Conservation (phyloP, 2,329 filamentous ascomycete genomes). For the Seiridium cupressi region DNA sequence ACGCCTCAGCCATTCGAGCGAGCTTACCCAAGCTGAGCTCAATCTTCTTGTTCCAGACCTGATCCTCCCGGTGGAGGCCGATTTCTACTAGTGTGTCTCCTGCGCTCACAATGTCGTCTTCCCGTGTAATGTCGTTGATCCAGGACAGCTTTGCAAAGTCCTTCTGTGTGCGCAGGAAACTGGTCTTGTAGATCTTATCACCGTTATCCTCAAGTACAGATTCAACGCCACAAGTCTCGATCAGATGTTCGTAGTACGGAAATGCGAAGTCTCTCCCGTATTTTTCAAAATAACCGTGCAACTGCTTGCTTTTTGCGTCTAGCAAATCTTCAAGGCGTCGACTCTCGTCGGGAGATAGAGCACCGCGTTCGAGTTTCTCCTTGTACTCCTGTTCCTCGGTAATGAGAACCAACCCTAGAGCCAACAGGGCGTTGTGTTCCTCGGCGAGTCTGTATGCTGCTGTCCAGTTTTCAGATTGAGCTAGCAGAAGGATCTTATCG, state of each 20-base stretch:
- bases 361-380: constrained; percentile 30
- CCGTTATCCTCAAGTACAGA: constrained; percentile 69
- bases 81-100: constrained; percentile 68
- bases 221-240: constrained; percentile 64
- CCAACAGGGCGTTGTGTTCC: constrained; percentile 53
- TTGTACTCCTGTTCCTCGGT: constrained; percentile 47
- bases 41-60: constrained; percentile 91
- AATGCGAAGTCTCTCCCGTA: constrained; percentile 68
- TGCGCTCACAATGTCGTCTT: constrained; percentile 73
- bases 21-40: constrained; percentile 89
- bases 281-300: constrained; percentile 55
- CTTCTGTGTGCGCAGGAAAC: constrained; percentile 71
- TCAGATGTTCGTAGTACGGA: constrained; percentile 77
- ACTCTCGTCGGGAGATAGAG: constrained; percentile 31
- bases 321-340: constrained; percentile 40
- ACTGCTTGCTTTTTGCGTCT: constrained; percentile 45
- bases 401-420: constrained; percentile 55
- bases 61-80: constrained; percentile 69
- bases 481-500: constrained; percentile 51
- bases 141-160: constrained; percentile 79
- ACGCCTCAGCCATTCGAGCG: constrained; percentile 63
- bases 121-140: constrained; percentile 87
- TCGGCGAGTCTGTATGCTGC: constrained; percentile 57
- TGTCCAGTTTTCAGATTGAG: constrained; percentile 55
- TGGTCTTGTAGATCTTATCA: constrained; percentile 71